These are phyloP conservation scores for Pyrenochaeta sp. DNA, from an alignment of 2,329 filamentous ascomycete genomes.

Conservation along the genomic window DNA sequence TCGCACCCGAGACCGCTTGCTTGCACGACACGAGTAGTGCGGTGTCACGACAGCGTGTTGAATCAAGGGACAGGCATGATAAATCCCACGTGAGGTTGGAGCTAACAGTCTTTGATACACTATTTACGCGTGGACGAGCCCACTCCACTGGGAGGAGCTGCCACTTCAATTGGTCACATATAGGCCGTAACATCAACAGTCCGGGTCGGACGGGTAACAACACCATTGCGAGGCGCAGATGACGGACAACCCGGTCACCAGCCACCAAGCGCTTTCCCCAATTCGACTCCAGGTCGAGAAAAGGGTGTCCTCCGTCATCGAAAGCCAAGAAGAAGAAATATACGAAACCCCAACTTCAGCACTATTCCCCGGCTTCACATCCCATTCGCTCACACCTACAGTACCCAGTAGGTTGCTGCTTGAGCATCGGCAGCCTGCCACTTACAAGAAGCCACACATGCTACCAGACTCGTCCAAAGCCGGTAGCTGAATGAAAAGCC, in stretches of 20 bases:
- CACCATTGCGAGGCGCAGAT: too few relatives aligned
- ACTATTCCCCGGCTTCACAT: conserved; percentile 3
- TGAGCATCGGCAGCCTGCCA: conserved; percentile 10
- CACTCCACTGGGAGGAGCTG: conserved; percentile 2
- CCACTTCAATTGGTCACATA: conserved; percentile 8
- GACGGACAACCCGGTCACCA: too few relatives aligned
- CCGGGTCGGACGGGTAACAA: conserved; percentile 8
- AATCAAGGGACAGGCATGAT: conserved; percentile 9
- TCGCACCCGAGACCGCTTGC: conserved; percentile 4
- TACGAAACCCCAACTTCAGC: too few relatives aligned
- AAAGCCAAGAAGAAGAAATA: too few relatives aligned
- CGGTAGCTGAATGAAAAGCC: conserved; percentile 13
- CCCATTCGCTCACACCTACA: conserved; percentile 21
- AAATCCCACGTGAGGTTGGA: conserved; percentile 8
- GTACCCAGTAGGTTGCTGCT: conserved; percentile 11
- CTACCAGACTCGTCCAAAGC: conserved; percentile 13
- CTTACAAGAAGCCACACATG: conserved; percentile 18
- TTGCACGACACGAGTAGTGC: conserved; percentile 1
- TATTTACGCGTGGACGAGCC: conserved; percentile 7
- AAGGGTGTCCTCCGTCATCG: conserved; percentile 8
- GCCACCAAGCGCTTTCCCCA: conserved; percentile 2
- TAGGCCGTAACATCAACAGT: conserved; percentile 32
- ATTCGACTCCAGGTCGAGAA: conserved; percentile 14
- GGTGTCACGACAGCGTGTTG: conserved; percentile 9
- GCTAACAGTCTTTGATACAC: conserved; percentile 7